phyloP scores from a whole-genome alignment of 805 yeast species.

The Candida yuanshanica region DNA sequence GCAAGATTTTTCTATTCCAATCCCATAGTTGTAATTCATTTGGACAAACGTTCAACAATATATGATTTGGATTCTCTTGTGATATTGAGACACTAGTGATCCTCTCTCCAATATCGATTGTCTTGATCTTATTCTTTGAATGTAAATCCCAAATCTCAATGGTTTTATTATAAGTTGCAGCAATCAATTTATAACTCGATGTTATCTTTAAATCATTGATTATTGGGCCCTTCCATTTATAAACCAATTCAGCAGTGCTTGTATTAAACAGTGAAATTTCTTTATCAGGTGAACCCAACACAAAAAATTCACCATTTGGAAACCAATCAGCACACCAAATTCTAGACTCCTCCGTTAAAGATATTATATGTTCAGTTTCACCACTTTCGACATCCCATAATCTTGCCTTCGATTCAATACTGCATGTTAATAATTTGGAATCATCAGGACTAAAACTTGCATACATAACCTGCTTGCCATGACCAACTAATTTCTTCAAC shows the following conservation, averaged over 20 bases:
- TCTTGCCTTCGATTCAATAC: conserved; percentile 63
- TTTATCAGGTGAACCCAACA: conserved; percentile 75
- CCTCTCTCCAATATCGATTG: conserved; percentile 47
- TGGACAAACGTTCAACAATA: conserved; percentile 60
- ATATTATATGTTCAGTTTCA: conserved; percentile 19
- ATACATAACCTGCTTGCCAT: conserved; percentile 52
- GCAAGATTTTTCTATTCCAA: conserved; percentile 48
- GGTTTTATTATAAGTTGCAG: conserved; percentile 58
- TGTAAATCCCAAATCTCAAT: conserved; percentile 54
- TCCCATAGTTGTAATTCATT: conserved; percentile 85
- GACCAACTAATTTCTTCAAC: conserved; percentile 36
- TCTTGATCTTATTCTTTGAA: conserved; percentile 35
- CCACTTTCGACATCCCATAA: conserved; percentile 58
- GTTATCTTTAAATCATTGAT: conserved; percentile 67
- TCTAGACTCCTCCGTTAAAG: conserved; percentile 25
- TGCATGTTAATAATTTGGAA: conserved; percentile 57
- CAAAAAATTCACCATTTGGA: conserved; percentile 48
- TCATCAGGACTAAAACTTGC: conserved; percentile 77
- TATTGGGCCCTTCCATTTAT: conserved; percentile 35
- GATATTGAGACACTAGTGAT: conserved; percentile 64
- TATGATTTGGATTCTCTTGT: conserved; percentile 42
- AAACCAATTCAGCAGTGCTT: conserved; percentile 22
- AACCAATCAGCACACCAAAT: conserved; percentile 67
- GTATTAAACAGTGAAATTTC: conserved; percentile 45
- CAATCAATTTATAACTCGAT: conserved; percentile 56